phyloP scores from a whole-genome alignment of 768 basidiomycete species.

The Lanmaoa rubissima region DNA sequence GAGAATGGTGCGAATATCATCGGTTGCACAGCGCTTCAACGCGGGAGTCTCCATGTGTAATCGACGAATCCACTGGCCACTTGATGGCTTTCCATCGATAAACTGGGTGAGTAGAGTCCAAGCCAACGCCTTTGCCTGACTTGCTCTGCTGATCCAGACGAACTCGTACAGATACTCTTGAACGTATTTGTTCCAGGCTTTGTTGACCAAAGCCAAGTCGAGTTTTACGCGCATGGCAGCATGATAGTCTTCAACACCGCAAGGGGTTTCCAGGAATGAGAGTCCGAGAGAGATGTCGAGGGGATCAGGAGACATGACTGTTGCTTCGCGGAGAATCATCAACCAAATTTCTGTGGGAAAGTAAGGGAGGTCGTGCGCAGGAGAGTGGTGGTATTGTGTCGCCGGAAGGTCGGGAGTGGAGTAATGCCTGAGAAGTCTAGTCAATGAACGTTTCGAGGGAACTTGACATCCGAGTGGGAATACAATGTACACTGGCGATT shows the following conservation, averaged over 20 bases:
- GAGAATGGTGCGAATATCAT: slow-evolving; percentile 65
- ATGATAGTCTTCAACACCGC: slow-evolving; percentile 45
- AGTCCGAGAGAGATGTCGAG: slow-evolving; percentile 49
- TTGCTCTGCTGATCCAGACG: slow-evolving; percentile 62
- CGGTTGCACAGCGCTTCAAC: slow-evolving; percentile 62
- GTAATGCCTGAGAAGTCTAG: slow-evolving; percentile 4
- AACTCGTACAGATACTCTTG: slow-evolving; percentile 63
- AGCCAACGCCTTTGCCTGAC: slow-evolving; percentile 48
- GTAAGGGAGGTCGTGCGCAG: slow-evolving; percentile 37
- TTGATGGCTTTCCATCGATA: slow-evolving; percentile 36
- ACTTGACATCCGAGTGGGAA: not conserved
- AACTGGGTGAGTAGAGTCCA: slow-evolving; percentile 42
- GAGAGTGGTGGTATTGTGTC: slow-evolving; percentile 25
- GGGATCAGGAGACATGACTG: slow-evolving; percentile 42
- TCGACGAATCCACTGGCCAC: slow-evolving; percentile 55
- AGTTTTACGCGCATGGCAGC: slow-evolving; percentile 48
- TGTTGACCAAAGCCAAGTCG: slow-evolving; percentile 51
- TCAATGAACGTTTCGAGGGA: slow-evolving; percentile 3
- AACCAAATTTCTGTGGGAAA: slow-evolving; percentile 68
- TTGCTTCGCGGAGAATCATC: slow-evolving; percentile 60
- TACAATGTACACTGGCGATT: not conserved
- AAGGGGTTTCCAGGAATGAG: slow-evolving; percentile 55
- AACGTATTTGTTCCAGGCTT: slow-evolving; percentile 51
- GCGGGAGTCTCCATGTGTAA: slow-evolving; percentile 68
- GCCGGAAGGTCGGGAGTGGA: slow-evolving; percentile 1